These are phyloP conservation scores for Obelidium mucronatum DNA, from an alignment of 192 early-diverging fungal genomes.

Conservation along the genomic window DNA sequence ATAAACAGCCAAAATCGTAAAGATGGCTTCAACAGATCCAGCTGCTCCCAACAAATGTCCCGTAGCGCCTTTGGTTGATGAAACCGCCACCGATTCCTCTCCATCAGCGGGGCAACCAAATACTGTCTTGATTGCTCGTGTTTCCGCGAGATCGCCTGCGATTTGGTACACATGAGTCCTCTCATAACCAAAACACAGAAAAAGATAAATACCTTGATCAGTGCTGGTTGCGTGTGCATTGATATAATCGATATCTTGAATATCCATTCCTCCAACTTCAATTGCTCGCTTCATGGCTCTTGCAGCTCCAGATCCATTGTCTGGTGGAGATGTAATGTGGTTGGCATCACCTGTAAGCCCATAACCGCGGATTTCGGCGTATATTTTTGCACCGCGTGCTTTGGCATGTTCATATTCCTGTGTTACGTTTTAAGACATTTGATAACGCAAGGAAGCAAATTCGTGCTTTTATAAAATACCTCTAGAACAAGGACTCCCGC, in stretches of 20 bases:
- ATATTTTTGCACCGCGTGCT: constrained; percentile 84
- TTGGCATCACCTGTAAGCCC: constrained; percentile 90
- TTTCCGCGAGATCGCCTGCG: constrained; percentile 91
- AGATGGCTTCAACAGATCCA: constrained; percentile 92
- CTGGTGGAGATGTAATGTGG: constrained; percentile 93
- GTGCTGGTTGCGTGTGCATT: constrained; percentile 97
- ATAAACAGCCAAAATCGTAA: constrained; percentile 80
- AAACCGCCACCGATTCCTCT: constrained; percentile 64
- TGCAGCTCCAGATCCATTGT: constrained; percentile 85
- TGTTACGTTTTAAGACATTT: not conserved
- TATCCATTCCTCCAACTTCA: constrained; percentile 60
- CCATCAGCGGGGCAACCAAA: constrained; percentile 57
- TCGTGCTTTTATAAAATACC: not conserved
- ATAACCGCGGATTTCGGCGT: constrained; percentile 89
- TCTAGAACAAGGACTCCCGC: constrained; percentile 89
- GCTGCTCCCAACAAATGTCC: constrained; percentile 97
- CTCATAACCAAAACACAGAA: constrained; percentile 1
- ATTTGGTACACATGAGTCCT: constrained; percentile 40
- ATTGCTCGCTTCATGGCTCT: constrained; percentile 87
- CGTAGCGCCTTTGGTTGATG: constrained; percentile 89
- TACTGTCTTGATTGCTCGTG: constrained; percentile 80
- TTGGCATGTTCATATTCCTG: constrained; percentile 84
- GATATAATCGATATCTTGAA: constrained; percentile 80
- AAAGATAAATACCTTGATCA: constrained; percentile 60
- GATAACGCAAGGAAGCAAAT: not conserved